Evolutionary conservation across 352 stramenopile species (phyloP), one percentile per base, ranked within the genome.

Genomic region (Globisporangium spiculum): DNA sequence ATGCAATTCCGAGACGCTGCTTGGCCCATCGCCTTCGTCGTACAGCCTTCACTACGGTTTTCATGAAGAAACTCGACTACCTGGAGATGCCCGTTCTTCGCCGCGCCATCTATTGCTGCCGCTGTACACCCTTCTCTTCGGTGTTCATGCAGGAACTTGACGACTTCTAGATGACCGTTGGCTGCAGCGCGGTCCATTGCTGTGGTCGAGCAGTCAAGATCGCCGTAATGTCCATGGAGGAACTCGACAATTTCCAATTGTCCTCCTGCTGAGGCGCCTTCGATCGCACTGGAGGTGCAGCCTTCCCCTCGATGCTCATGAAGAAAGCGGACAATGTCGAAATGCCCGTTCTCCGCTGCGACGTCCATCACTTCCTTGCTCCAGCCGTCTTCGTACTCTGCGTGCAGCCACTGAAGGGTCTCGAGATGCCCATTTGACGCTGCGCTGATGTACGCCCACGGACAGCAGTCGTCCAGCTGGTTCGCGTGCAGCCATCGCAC

Each of bases 401-500:
- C 30, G 10, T 60, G 55, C 18, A 60, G 30, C 55, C 55, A 60
- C 55, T 20, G n/a, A 27, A 60, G 55, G 5, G 55, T 41, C 27
- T 34, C 30, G 16, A 60, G 14, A 38, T 60, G 55, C 3, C 55
- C 55, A 22, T 60, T 60, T 16, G 30, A 60, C 10, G 55, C 55
- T 26, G 55, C 55, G 30, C 55, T 60, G 26, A 41, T 12, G 30
- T 60, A 60, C 14, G 55, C 27, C 55, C 55, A 60, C 55, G 27
- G 26, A 60, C 55, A 60, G 55, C 55, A 44, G 7, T 38, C 26
- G 18, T 60, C 55, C 9, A 9, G 55, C 12, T 60, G 80, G 67
- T 90, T 77, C 30, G 75, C 63, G 59, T 92, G 79, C 16, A 94
- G 78, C 83, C 83, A 93, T 59, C 88, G 80, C 24, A 94, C 73